phyloP scores from a whole-genome alignment of 116 monocot species.

The Papilionanthe hybrid region DNA sequence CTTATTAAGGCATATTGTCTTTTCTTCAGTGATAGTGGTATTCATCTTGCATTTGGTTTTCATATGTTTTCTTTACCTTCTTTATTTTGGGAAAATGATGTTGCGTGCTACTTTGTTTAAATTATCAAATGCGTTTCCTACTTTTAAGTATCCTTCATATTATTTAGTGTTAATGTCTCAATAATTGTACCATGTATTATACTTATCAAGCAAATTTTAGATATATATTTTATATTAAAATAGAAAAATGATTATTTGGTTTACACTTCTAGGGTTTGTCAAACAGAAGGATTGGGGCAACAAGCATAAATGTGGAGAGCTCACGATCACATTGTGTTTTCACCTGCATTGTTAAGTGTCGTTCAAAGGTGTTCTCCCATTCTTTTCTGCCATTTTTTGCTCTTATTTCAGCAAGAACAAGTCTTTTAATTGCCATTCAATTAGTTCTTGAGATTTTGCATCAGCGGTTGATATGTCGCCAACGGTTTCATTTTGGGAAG shows the following conservation, averaged over 20 bases:
- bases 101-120: not conserved
- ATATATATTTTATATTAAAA: not conserved
- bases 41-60: no score
- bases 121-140: not conserved
- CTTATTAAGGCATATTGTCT: no score
- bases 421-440: not conserved
- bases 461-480: not conserved
- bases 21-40: no score
- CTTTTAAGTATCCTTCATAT: not conserved
- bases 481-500: not conserved
- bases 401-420: not conserved
- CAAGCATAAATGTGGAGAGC: slow-evolving; percentile 82
- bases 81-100: not conserved
- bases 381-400: slow-evolving; percentile 4
- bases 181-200: not conserved
- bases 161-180: not conserved
- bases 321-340: slow-evolving; percentile 97
- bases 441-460: not conserved
- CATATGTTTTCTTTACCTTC: no score
- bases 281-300: slow-evolving; percentile 72
- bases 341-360: slow-evolving; percentile 81
- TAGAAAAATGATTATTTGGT: not conserved
- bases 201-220: slow-evolving; percentile 1
- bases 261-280: slow-evolving; percentile 54
- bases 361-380: slow-evolving; percentile 51